Evolutionary conservation across 306 rosid species (phyloP).

Genomic region (Elaeagnus macrophylla): DNA sequence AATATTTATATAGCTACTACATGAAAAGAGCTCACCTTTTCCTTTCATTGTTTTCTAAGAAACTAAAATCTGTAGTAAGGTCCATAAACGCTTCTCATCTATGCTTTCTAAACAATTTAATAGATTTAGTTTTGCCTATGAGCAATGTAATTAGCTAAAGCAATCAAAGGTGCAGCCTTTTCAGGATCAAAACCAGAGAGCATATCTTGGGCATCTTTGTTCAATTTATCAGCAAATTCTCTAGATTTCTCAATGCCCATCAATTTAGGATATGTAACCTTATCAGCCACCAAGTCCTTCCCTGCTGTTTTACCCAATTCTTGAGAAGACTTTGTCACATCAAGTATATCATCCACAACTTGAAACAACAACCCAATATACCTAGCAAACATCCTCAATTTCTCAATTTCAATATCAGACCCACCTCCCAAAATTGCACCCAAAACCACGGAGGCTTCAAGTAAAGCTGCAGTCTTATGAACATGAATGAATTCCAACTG

Average conservation of each 20-base stretch:
- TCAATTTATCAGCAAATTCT: slow-evolving; percentile 9
- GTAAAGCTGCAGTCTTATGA: slow-evolving; percentile 24
- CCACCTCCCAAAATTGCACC: slow-evolving; percentile 33
- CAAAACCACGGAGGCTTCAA: slow-evolving; percentile 29
- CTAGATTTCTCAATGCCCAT: slow-evolving; percentile 24
- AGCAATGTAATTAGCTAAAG: slow-evolving; percentile 22
- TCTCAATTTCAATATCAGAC: slow-evolving; percentile 14
- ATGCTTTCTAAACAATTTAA: too few relatives aligned
- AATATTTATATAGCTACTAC: too few relatives aligned
- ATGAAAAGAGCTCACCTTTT: too few relatives aligned
- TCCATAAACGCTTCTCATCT: too few relatives aligned
- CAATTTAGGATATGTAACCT: slow-evolving; percentile 33
- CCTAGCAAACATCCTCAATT: slow-evolving; percentile 26
- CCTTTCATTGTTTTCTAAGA: too few relatives aligned
- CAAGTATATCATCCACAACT: slow-evolving; percentile 34
- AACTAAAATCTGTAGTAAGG: too few relatives aligned
- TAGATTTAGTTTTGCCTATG: slow-evolving; percentile 8
- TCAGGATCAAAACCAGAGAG: slow-evolving; percentile 15
- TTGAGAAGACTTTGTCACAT: slow-evolving; percentile 22
- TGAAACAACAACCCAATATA: slow-evolving; percentile 30
- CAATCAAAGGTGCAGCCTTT: slow-evolving; percentile 20
- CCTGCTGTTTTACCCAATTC: slow-evolving; percentile 31
- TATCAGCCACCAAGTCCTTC: slow-evolving; percentile 22
- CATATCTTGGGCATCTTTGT: slow-evolving; percentile 15
- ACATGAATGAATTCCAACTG: slow-evolving; percentile 27